Conservation (phyloP, 371 early-diverging fungal genomes). For the Mortierella sp. region DNA sequence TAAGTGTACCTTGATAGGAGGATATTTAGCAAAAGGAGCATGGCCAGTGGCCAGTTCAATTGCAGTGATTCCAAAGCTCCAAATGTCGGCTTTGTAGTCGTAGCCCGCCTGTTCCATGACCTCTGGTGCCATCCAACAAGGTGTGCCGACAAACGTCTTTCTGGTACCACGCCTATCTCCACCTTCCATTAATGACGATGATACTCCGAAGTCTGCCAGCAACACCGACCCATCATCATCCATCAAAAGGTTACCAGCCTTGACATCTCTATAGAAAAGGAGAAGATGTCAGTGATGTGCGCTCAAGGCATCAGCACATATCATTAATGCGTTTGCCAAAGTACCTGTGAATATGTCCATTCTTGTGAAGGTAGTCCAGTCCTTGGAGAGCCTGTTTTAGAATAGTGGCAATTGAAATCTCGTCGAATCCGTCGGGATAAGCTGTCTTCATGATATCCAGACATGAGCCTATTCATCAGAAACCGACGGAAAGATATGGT, state of each 20-base stretch:
- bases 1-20: constrained; percentile 82
- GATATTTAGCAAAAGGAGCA: constrained; percentile 93
- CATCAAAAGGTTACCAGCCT: constrained; percentile 90
- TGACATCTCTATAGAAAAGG: constrained; percentile 77
- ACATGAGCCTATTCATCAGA: constrained; percentile 72
- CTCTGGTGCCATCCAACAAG: constrained; percentile 94
- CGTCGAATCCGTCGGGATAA: constrained; percentile 88
- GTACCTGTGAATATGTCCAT: constrained; percentile 85
- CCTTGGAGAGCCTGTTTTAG: constrained; percentile 90
- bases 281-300: not conserved
- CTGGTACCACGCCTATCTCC: constrained; percentile 81
- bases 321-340: not conserved
- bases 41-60: constrained; percentile 93
- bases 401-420: constrained; percentile 84
- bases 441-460: constrained; percentile 91
- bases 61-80: constrained; percentile 94
- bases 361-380: constrained; percentile 87
- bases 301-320: not conserved
- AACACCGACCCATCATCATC: constrained; percentile 87
- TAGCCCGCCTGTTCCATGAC: constrained; percentile 79
- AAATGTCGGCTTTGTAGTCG: constrained; percentile 93
- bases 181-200: constrained; percentile 81
- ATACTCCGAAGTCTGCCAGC: constrained; percentile 94
- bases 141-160: constrained; percentile 94
- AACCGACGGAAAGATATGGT: not conserved